A percentile compares a stretch with the other conserved stretches of the same genome.
Conservation (phyloP, 2,329 filamentous ascomycete species). For the Colletotrichum sp. region DNA sequence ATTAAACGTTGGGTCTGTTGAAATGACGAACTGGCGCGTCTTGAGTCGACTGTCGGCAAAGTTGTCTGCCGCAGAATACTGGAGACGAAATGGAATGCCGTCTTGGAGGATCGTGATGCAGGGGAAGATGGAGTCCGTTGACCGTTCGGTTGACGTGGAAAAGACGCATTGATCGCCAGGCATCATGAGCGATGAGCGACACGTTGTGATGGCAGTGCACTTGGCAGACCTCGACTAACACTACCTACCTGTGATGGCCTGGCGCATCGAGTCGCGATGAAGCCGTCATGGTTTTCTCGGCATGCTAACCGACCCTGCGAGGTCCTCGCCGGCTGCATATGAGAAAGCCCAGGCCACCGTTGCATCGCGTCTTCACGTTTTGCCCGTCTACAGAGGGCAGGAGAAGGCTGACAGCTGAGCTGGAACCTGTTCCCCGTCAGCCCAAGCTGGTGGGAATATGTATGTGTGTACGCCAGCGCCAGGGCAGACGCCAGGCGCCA, state of each 20-base stretch:
- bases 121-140: neutral
- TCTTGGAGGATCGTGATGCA: neutral
- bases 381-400: neutral
- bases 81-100: neutral
- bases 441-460: neutral
- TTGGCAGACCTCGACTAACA: neutral
- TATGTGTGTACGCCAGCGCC: neutral
- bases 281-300: neutral
- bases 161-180: neutral
- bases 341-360: neutral
- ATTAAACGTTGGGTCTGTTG: neutral
- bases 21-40: neutral
- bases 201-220: neutral
- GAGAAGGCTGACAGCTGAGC: neutral
- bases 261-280: neutral
- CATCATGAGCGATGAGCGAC: neutral
- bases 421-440: neutral
- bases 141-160: neutral
- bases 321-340: neutral
- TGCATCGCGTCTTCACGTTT: neutral
- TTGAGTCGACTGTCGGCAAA: conserved; percentile 1
- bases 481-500: neutral
- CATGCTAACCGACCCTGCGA: neutral
- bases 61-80: neutral
- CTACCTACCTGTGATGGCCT: neutral